Base-by-base conservation (phyloP, 1,284 basidiomycete species). In the Marasmius oreades region DNA sequence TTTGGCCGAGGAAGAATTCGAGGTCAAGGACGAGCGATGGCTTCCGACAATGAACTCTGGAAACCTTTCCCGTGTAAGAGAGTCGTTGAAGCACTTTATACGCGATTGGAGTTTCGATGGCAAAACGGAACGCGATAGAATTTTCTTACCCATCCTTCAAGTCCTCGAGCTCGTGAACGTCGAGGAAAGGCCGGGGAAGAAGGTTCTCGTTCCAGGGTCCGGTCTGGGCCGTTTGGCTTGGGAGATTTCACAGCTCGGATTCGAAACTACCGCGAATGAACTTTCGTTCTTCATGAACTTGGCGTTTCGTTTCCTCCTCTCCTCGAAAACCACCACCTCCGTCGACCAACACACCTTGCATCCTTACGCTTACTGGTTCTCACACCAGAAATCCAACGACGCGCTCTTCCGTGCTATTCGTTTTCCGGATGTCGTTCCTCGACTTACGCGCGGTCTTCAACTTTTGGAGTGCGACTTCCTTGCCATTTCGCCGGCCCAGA, bases 341-440 rank as follows among this genome's bases (percentile, higher is more conserved):
- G 51, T 65, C 0, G 67, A 80, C 50, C 74, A 84, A 61, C 83
- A 86, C 63, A 67, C 62, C 8, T 58, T 87, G 14, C 76, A 79
- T 47, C 86, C 85, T 0, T 86, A 80, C 60, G 75, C 81, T 0
- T 80, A 85, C 63, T 85, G 82, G 80, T 86, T 85, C 69, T 87
- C 85, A 6, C 85, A 88, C 65, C 84, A 86, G 60, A 74, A 78
- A 18, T 72, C 71, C n/a, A 75, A 74, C 20, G 72, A 72, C 14
- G 67, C 74, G 6, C 64, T 82, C 1, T 83, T 86, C 61, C 80
- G 84, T 22, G 44, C 65, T 11, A 68, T 85, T 34, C 58, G 66
- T 0, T 85, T 88, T 61, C 86, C 86, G 0, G 85, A 88, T 63
- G 75, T 73, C 44, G 62, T 86, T 14, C 86, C 85, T 0, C 75